Evolutionary conservation across 176 grass and related monocot species (phyloP), one percentile per base, ranked within the genome.

Genomic region (Chloris gayana): DNA sequence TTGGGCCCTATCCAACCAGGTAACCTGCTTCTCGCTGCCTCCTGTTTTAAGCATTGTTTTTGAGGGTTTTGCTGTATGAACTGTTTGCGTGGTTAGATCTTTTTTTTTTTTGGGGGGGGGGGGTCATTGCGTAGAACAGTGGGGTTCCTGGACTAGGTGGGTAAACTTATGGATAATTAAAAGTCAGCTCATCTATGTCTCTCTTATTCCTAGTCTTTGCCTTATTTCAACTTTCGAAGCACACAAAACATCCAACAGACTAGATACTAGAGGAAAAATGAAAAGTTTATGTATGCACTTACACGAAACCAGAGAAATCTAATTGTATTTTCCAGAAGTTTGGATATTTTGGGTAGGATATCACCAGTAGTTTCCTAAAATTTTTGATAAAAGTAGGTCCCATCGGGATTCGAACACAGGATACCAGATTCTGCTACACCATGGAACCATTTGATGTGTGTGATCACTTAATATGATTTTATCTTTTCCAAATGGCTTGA

Each of bases 371-470:
- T 50, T 18, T 50, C 3, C 15, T 50, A 50, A 18, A 50, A 50
- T n/a, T n/a, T n/a, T n/a, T n/a, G n/a, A 50, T 12, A 31, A 74
- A 64, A 35, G 9, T n/a, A 95, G 87, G 89, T 95, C 87, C 82
- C 78, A 86, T 88, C 80, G 77, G 90, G 93, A 97, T 91, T 95
- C 49, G 85, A 97, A 97, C 90, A 87, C 82, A 96, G 87, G 89
- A 92, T 81, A 76, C 92, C 83, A 91, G 89, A 94, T 94, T 94
- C 92, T 84, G 77, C 89, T 91, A 94, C 92, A 94, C 92, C 79
- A 94, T 87, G 77, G 77, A 91, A 94, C 92, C 91, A 14, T 51
- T 51, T 78, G 31, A 14, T 77, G 25, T 31, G 1, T 64, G 18
- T 32, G 59, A 3, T 77, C 74, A 27, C 74, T 46, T 59, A 59